Evolutionary conservation across 345 rosid species (phyloP).

Genomic region (Murraya paniculata): DNA sequence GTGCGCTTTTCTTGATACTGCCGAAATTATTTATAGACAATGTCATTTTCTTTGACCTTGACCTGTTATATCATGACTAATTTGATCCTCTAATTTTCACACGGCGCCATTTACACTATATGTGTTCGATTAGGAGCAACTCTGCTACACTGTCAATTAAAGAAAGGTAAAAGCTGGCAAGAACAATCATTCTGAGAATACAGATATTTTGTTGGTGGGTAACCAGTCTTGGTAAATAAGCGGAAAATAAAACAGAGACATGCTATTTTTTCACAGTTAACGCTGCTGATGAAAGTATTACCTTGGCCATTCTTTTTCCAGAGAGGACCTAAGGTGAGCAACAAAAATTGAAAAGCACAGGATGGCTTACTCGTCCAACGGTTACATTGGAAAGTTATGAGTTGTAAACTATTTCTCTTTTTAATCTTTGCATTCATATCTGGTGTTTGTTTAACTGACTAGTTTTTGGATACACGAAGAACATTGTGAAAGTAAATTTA

Average conservation of each 20-base stretch:
- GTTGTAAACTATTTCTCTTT: not conserved
- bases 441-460: not conserved
- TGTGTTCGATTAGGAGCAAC: not conserved
- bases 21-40: not conserved
- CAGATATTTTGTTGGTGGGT: not conserved
- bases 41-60: not conserved
- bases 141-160: not conserved
- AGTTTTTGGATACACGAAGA: not conserved
- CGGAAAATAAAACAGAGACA: not conserved
- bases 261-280: not conserved
- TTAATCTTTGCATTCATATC: not conserved
- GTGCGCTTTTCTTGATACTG: not conserved
- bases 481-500: not conserved
- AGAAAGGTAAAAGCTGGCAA: not conserved
- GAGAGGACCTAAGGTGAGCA: conserved; percentile 1
- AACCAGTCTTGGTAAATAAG: not conserved
- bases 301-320: not conserved
- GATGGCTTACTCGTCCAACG: not conserved
- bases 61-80: not conserved
- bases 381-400: not conserved
- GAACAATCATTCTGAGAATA: not conserved
- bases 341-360: conserved; percentile 5
- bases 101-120: not conserved
- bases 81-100: not conserved
- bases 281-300: conserved; percentile 19